phyloP scores from a whole-genome alignment of 176 grass and related monocot species.

The Chloris gayana region DNA sequence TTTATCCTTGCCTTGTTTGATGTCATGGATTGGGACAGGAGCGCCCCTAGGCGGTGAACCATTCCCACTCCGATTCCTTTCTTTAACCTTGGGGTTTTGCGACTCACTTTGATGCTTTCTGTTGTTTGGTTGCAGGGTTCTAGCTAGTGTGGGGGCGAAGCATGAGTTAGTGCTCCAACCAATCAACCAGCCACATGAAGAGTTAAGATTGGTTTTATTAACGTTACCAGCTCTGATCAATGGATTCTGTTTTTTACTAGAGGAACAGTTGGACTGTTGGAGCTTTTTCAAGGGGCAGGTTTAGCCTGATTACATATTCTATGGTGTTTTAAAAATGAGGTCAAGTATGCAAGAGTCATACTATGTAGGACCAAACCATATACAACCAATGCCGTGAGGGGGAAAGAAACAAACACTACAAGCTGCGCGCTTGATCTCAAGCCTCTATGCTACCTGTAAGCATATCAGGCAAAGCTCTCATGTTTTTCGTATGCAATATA shows the following conservation, averaged over 20 bases:
- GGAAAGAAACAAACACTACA: constrained; percentile 31
- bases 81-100: constrained; percentile 41
- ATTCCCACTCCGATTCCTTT: constrained; percentile 52
- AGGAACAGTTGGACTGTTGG: constrained; percentile 32
- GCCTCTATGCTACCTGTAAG: constrained; percentile 29
- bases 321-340: constrained; percentile 32
- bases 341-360: constrained; percentile 34
- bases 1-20: constrained; percentile 51
- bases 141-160: background rate
- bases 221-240: constrained; percentile 6
- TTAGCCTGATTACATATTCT: constrained; percentile 22
- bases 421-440: constrained; percentile 33
- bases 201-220: constrained; percentile 47
- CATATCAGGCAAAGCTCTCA: background rate
- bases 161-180: constrained; percentile 42
- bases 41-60: constrained; percentile 46
- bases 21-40: constrained; percentile 62
- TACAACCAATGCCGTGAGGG: constrained; percentile 2
- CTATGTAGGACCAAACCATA: constrained; percentile 38
- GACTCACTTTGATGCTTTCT: constrained; percentile 48
- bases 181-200: constrained; percentile 44
- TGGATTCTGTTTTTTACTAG: constrained; percentile 52
- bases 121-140: constrained; percentile 47
- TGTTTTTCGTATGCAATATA: background rate
- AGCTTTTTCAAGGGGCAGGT: constrained; percentile 33